Conservation (phyloP, 1,139 yeast species). For the Meyerozyma elateridarum region DNA sequence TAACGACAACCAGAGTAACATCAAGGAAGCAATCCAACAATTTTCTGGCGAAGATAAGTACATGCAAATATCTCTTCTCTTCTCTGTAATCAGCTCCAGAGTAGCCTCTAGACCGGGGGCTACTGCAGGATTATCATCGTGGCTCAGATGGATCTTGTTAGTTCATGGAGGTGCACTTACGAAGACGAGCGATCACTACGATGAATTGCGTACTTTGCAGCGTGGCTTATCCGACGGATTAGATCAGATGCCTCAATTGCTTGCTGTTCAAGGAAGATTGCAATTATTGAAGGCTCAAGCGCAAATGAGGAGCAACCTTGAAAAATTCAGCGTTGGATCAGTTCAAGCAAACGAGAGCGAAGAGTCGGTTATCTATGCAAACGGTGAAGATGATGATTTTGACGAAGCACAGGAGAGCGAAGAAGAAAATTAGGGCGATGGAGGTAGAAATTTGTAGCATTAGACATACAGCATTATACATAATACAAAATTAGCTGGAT, state of each 20-base stretch:
- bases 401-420: conserved; percentile 15
- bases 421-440: conserved; percentile 7
- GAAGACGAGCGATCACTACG: conserved; percentile 26
- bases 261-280: conserved; percentile 42
- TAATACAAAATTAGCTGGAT: too few species aligned
- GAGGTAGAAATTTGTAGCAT: neutral
- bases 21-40: conserved; percentile 30
- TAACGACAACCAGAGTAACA: conserved; percentile 27
- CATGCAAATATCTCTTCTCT: conserved; percentile 22
- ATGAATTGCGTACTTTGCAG: conserved; percentile 28
- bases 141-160: conserved; percentile 50
- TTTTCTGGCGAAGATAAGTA: conserved; percentile 18
- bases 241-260: conserved; percentile 33
- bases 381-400: conserved; percentile 35
- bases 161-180: conserved; percentile 41
- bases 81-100: conserved; percentile 28
- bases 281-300: conserved; percentile 38
- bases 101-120: conserved; percentile 33
- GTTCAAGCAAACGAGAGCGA: too few species aligned
- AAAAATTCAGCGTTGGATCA: neutral
- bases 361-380: conserved; percentile 17
- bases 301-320: conserved; percentile 26
- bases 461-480: neutral
- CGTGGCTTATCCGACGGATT: conserved; percentile 25
- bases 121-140: conserved; percentile 29